A percentile compares a stretch with the other conserved stretches of the same genome.
These are phyloP conservation scores for Backusella psychrophila DNA, from an alignment of 192 early-diverging fungal genomes.

Conservation along the genomic window DNA sequence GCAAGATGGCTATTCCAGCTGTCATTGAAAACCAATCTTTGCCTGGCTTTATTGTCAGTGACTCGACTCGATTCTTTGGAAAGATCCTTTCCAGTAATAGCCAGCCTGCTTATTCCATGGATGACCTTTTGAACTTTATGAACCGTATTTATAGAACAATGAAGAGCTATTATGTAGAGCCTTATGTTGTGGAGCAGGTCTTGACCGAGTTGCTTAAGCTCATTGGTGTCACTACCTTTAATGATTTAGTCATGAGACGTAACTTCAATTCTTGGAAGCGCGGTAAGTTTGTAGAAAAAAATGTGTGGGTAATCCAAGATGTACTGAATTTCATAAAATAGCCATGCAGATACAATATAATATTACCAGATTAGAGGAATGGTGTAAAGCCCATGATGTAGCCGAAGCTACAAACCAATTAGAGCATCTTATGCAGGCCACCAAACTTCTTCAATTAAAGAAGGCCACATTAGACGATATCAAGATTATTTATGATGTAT, in stretches of 20 bases:
- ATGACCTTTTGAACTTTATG: constrained; percentile 91
- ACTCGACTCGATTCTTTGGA: constrained; percentile 85
- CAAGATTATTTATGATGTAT: constrained; percentile 98
- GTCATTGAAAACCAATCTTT: constrained; percentile 95
- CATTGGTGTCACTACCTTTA: constrained; percentile 93
- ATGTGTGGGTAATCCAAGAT: too few relatives aligned
- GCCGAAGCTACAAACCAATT: constrained; percentile 86
- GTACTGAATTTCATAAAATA: not conserved
- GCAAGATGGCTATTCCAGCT: constrained; percentile 93
- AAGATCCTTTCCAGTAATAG: constrained; percentile 79
- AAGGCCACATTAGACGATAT: constrained; percentile 84
- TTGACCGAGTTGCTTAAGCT: constrained; percentile 93
- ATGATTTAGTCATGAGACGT: constrained; percentile 96
- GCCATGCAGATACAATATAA: constrained; percentile 99
- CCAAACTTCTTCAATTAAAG: constrained; percentile 95
- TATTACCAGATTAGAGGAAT: constrained; percentile 94
- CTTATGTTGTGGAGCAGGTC: constrained; percentile 88
- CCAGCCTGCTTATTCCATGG: constrained; percentile 85
- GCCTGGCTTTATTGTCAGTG: constrained; percentile 93
- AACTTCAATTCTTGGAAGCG: constrained; percentile 99
- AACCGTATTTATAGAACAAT: constrained; percentile 93
- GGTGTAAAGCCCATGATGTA: constrained; percentile 96
- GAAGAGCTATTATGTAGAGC: constrained; percentile 97
- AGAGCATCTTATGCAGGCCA: constrained; percentile 93
- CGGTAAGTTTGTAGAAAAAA: constrained; percentile 39